These are phyloP conservation scores for Ceratocystis variospora DNA, from an alignment of 2,329 filamentous ascomycete genomes.

Conservation along the genomic window DNA sequence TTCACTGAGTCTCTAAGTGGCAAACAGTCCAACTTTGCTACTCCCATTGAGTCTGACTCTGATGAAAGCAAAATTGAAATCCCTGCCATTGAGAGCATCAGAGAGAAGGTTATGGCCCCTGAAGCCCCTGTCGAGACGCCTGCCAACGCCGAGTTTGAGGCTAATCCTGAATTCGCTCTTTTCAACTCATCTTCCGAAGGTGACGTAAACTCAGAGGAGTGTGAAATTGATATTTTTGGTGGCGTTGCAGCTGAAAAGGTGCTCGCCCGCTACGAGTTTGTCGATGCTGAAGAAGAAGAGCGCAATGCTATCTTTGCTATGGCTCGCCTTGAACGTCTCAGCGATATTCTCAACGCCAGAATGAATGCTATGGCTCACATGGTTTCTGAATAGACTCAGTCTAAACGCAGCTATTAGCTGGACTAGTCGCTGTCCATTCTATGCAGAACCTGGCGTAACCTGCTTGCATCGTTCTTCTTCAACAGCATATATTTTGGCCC, in stretches of 20 bases:
- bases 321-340: constrained; percentile 38
- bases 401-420: constrained; percentile 14
- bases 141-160: constrained; percentile 45
- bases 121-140: constrained; percentile 24
- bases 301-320: constrained; percentile 32
- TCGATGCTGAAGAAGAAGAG: constrained; percentile 42
- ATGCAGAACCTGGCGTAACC: constrained; percentile 12
- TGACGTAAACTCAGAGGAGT: constrained; percentile 26
- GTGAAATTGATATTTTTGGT: constrained; percentile 38
- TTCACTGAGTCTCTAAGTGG: constrained; percentile 56
- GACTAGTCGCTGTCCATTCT: constrained; percentile 16
- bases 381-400: constrained; percentile 3
- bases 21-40: constrained; percentile 47
- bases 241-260: constrained; percentile 51
- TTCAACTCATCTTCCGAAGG: constrained; percentile 35
- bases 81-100: constrained; percentile 38
- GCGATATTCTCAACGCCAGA: constrained; percentile 22
- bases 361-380: constrained; percentile 18
- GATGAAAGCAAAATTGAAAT: constrained; percentile 44
- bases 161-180: constrained; percentile 47
- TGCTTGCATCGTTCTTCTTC: constrained; percentile 10
- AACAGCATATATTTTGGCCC: constrained; percentile 7
- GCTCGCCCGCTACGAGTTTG: constrained; percentile 47
- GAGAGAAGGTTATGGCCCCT: constrained; percentile 26
- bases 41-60: constrained; percentile 30